A percentile compares a stretch with the other conserved stretches of the same genome.
These are phyloP conservation scores for Adansonia gregorii DNA, from an alignment of 441 rosid genomes.

Conservation along the genomic window DNA sequence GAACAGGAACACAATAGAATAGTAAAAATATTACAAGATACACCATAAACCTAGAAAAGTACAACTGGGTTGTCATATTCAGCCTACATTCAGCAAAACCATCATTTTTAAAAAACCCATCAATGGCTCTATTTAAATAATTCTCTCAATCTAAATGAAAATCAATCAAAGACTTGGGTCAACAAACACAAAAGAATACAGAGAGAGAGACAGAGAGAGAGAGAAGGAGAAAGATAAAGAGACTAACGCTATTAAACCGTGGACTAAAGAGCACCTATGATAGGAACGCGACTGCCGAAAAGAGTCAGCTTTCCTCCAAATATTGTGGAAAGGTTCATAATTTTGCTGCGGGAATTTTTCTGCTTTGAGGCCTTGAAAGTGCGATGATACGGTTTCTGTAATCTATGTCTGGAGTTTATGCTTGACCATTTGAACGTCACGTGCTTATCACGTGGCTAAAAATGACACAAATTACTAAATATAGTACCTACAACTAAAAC, in stretches of 20 bases:
- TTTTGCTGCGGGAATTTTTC: not conserved
- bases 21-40: not conserved
- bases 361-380: not conserved
- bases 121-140: not conserved
- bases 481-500: not conserved
- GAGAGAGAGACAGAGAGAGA: not conserved
- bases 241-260: constrained; percentile 27
- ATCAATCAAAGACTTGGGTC: not conserved
- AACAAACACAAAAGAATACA: not conserved
- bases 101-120: not conserved
- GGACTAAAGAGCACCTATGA: constrained; percentile 45
- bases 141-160: not conserved
- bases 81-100: not conserved
- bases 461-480: not conserved
- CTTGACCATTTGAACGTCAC: not conserved
- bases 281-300: constrained; percentile 37
- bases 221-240: constrained; percentile 10
- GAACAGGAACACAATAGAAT: not conserved
- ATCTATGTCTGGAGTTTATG: not conserved
- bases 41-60: constrained; percentile 2
- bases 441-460: not conserved
- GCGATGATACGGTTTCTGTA: not conserved
- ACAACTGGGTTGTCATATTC: constrained; percentile 6
- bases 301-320: constrained; percentile 53
- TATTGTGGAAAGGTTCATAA: constrained; percentile 56